Evolutionary conservation across 495 filamentous ascomycete species (phyloP).

Genomic region (Astrothelium macrocarpum): DNA sequence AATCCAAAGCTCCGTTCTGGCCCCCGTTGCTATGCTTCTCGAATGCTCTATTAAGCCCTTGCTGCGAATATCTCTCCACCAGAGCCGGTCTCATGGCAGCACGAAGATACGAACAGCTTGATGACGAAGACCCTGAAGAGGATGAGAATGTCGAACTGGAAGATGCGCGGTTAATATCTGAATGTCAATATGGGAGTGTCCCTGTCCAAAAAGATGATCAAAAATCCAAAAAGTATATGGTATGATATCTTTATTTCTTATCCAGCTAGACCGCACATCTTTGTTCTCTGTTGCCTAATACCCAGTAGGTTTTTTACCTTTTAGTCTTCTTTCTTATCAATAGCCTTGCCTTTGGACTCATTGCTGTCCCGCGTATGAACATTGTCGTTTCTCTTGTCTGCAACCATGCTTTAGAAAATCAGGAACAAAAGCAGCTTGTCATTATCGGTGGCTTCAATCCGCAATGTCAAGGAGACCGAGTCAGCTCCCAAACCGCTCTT

Average conservation of each 20-base stretch:
- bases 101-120: not conserved
- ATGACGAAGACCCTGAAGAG: not conserved
- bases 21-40: not conserved
- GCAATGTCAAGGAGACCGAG: conserved; percentile 6
- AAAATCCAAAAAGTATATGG: not conserved
- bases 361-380: not conserved
- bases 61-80: not conserved
- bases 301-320: not conserved
- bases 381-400: conserved; percentile 4
- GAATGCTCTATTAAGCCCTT: not conserved
- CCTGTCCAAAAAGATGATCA: not conserved
- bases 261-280: not conserved
- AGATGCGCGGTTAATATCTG: not conserved
- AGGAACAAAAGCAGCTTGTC: not conserved
- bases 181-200: not conserved
- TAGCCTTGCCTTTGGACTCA: conserved; percentile 2
- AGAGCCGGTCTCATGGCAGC: not conserved
- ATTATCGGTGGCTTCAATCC: conserved; percentile 12
- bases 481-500: conserved; percentile 2
- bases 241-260: not conserved
- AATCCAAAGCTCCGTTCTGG: not conserved
- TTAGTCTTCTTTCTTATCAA: conserved; percentile 1
- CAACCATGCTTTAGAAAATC: not conserved
- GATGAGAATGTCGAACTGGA: not conserved
- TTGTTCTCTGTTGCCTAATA: not conserved